These are phyloP conservation scores for Aspergillus olivimuriae DNA, from an alignment of 495 filamentous ascomycete genomes.

Conservation along the genomic window DNA sequence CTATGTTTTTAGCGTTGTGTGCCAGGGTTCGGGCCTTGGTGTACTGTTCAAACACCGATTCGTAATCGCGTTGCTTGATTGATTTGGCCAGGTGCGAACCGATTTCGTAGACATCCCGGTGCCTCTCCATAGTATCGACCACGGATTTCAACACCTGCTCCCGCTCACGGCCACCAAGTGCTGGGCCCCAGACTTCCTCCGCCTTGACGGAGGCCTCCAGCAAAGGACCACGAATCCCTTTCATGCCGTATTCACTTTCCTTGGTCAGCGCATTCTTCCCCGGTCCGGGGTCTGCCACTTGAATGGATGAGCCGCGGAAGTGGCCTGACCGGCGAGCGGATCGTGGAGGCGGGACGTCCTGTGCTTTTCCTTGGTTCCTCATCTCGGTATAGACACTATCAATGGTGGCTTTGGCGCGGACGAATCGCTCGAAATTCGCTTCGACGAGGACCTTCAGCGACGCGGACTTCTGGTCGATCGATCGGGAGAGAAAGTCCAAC, in stretches of 20 bases:
- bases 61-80: slow-evolving; percentile 86
- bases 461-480: slow-evolving; percentile 95
- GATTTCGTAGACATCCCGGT: slow-evolving; percentile 74
- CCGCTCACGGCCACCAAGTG: slow-evolving; percentile 83
- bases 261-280: slow-evolving; percentile 87
- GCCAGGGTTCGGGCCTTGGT: slow-evolving; percentile 66
- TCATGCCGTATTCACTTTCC: slow-evolving; percentile 91
- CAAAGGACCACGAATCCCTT: slow-evolving; percentile 80
- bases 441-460: slow-evolving; percentile 93
- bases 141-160: slow-evolving; percentile 78
- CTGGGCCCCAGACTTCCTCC: slow-evolving; percentile 95
- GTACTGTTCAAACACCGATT: slow-evolving; percentile 80
- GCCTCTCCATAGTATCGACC: slow-evolving; percentile 63
- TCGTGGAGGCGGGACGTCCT: slow-evolving; percentile 40
- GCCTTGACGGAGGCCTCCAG: slow-evolving; percentile 87
- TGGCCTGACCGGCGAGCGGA: slow-evolving; percentile 60
- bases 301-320: slow-evolving; percentile 36
- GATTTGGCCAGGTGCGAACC: slow-evolving; percentile 70
- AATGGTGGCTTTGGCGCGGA: slow-evolving; percentile 91
- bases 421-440: slow-evolving; percentile 95
- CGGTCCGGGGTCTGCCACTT: slow-evolving; percentile 17
- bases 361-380: slow-evolving; percentile 74
- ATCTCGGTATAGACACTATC: slow-evolving; percentile 98
- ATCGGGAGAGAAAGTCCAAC: slow-evolving; percentile 72
- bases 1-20: slow-evolving; percentile 62